A percentile compares a stretch with the other conserved stretches of the same genome.
phyloP scores from a whole-genome alignment of 2,329 filamentous ascomycete genomes.

The Penicillium aurantiogriseum region DNA sequence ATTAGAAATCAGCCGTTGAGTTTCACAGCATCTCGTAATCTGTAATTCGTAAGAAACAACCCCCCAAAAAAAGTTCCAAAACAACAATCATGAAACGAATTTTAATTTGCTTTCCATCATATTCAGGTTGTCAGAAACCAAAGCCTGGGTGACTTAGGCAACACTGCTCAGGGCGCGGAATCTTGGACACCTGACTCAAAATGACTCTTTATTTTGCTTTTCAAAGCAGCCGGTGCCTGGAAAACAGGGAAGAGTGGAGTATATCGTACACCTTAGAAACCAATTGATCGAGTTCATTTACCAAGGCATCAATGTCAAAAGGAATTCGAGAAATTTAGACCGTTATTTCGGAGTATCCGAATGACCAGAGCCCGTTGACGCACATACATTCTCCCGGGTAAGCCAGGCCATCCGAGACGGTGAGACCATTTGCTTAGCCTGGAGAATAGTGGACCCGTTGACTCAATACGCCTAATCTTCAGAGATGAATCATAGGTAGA shows the following conservation, averaged over 20 bases:
- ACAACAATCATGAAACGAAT: not conserved
- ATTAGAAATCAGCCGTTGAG: slow-evolving; percentile 9
- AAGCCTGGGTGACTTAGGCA: slow-evolving; percentile 18
- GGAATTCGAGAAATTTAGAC: slow-evolving; percentile 8
- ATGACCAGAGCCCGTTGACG: not conserved
- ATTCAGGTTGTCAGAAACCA: not conserved
- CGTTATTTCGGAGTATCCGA: slow-evolving; percentile 17
- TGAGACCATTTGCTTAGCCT: slow-evolving; percentile 16
- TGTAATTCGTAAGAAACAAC: not conserved
- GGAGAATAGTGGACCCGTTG: slow-evolving; percentile 9
- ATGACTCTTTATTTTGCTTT: slow-evolving; percentile 16
- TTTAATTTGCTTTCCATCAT: not conserved
- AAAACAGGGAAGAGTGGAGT: slow-evolving; percentile 5
- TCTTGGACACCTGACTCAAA: slow-evolving; percentile 7
- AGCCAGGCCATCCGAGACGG: slow-evolving; percentile 8
- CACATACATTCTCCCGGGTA: slow-evolving; percentile 11
- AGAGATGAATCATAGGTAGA: slow-evolving; percentile 10
- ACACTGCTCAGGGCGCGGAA: slow-evolving; percentile 10
- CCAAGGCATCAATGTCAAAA: slow-evolving; percentile 9
- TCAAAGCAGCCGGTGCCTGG: slow-evolving; percentile 15
- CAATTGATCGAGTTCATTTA: slow-evolving; percentile 4
- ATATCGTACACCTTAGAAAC: slow-evolving; percentile 5
- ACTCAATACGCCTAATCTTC: slow-evolving; percentile 13
- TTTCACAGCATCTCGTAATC: slow-evolving; percentile 7
- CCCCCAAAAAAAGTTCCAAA: not conserved